phyloP scores from a whole-genome alignment of 495 filamentous ascomycete species.

The Thozetella sp. region DNA sequence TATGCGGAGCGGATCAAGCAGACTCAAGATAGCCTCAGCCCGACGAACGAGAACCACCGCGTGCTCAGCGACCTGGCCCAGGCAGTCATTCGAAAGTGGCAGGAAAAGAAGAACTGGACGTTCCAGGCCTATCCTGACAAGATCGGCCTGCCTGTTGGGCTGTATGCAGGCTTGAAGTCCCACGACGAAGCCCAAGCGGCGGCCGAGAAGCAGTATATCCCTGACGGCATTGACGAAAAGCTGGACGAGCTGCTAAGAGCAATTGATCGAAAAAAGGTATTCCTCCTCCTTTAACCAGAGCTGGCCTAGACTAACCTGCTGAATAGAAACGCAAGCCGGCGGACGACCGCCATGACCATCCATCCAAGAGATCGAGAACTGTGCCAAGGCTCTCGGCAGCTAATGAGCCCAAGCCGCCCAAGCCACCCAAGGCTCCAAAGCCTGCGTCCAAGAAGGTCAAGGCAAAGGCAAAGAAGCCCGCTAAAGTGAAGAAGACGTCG shows the following conservation, averaged over 20 bases:
- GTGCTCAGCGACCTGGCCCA: conserved; percentile 88
- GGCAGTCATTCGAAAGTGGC: conserved; percentile 78
- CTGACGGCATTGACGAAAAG: conserved; percentile 77
- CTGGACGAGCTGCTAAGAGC: conserved; percentile 65
- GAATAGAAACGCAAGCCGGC: conserved; percentile 49
- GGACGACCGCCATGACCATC: conserved; percentile 35
- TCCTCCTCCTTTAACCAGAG: conserved; percentile 6
- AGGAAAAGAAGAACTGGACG: conserved; percentile 73
- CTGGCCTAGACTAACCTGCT: conserved; percentile 6
- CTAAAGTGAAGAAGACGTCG: conserved; percentile 30
- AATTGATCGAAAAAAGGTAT: conserved; percentile 57
- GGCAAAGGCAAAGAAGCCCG: conserved; percentile 31
- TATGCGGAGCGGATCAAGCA: conserved; percentile 92
- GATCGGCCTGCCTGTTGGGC: conserved; percentile 72
- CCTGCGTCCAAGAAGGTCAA: no score
- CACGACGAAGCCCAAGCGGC: conserved; percentile 82
- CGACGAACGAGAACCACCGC: conserved; percentile 71
- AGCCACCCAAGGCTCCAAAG: conserved; percentile 15
- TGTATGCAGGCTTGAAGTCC: conserved; percentile 74
- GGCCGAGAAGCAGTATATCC: conserved; percentile 79
- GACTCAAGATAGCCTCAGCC: conserved; percentile 74
- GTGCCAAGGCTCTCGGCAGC: conserved; percentile 23
- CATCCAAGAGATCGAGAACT: conserved; percentile 28
- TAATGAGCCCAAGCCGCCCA: conserved; percentile 32
- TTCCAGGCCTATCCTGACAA: conserved; percentile 84